These are phyloP conservation scores for Colletotrichum sp. DNA, from an alignment of 2,329 filamentous ascomycete genomes.

Conservation along the genomic window DNA sequence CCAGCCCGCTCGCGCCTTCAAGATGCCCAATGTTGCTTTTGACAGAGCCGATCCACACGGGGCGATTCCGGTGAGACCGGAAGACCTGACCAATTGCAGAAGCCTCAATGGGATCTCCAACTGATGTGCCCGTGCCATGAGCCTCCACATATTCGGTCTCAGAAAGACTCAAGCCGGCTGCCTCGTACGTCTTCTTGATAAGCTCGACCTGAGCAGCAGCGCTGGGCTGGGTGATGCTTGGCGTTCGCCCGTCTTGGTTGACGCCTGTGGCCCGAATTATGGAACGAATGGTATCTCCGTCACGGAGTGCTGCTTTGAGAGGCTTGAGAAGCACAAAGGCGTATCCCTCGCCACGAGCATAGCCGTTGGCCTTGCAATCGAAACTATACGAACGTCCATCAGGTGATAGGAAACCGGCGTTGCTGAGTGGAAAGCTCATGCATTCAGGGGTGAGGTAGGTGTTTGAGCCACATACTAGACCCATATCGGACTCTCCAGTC, in stretches of 20 bases:
- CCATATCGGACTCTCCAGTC: conserved; percentile 40
- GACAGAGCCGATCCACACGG: conserved; percentile 54
- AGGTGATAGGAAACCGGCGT: conserved; percentile 55
- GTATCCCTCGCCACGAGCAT: conserved; percentile 67
- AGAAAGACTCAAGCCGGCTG: conserved; percentile 44
- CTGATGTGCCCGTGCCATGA: conserved; percentile 64
- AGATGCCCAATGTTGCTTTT: conserved; percentile 61
- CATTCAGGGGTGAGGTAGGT: conserved; percentile 60
- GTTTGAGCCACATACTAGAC: conserved; percentile 54
- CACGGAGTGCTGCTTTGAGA: conserved; percentile 58
- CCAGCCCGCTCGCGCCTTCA: conserved; percentile 56
- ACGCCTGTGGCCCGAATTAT: conserved; percentile 58
- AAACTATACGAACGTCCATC: conserved; percentile 58
- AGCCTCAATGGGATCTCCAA: conserved; percentile 57
- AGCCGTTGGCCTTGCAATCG: conserved; percentile 64
- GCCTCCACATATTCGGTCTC: conserved; percentile 61
- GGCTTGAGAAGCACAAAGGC: conserved; percentile 64
- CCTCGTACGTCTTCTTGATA: conserved; percentile 51
- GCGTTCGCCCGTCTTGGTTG: conserved; percentile 65
- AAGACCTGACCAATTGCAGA: conserved; percentile 50
- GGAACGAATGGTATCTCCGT: conserved; percentile 61
- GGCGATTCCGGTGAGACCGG: conserved; percentile 35
- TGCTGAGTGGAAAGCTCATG: conserved; percentile 57
- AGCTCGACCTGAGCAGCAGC: conserved; percentile 53
- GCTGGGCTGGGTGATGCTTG: conserved; percentile 64